phyloP scores from a whole-genome alignment of 2,329 filamentous ascomycete species.

The Didymosphaeria variabile region DNA sequence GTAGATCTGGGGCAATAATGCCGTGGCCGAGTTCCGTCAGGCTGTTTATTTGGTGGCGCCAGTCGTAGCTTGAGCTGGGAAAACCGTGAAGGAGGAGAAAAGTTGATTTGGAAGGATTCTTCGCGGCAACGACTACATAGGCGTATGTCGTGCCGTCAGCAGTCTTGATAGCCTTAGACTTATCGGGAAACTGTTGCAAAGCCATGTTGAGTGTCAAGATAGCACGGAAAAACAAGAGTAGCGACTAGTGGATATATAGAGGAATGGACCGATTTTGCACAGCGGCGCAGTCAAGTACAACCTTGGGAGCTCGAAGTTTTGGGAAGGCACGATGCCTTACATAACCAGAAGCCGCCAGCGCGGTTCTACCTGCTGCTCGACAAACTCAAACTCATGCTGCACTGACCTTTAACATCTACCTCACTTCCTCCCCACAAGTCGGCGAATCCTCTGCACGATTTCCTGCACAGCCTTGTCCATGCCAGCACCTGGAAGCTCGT shows the following conservation, averaged over 20 bases:
- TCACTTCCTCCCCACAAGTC: background rate
- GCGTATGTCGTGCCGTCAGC: conserved; percentile 2
- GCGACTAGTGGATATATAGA: background rate
- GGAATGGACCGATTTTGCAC: no score
- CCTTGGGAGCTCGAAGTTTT: background rate
- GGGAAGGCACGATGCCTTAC: background rate
- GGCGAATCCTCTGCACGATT: background rate
- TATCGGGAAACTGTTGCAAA: conserved; percentile 2
- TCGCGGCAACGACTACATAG: background rate
- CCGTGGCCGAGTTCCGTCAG: background rate
- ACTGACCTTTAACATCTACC: no score
- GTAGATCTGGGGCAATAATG: conserved; percentile 1
- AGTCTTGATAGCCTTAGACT: conserved; percentile 3
- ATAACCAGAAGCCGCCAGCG: background rate
- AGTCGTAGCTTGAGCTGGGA: conserved; percentile 1
- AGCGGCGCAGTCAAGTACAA: background rate
- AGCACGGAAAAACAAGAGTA: background rate
- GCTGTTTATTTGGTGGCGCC: background rate
- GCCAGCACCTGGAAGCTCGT: background rate
- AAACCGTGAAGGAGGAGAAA: conserved; percentile 5
- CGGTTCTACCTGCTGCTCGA: background rate
- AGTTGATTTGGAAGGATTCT: background rate
- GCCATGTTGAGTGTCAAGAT: background rate
- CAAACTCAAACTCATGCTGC: background rate
- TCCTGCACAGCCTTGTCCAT: conserved; percentile 4